Percentiles rank a stretch among this genome's conserved stretches.
phyloP scores from a whole-genome alignment of 495 filamentous ascomycete species.

The Articulospora tetracladia region DNA sequence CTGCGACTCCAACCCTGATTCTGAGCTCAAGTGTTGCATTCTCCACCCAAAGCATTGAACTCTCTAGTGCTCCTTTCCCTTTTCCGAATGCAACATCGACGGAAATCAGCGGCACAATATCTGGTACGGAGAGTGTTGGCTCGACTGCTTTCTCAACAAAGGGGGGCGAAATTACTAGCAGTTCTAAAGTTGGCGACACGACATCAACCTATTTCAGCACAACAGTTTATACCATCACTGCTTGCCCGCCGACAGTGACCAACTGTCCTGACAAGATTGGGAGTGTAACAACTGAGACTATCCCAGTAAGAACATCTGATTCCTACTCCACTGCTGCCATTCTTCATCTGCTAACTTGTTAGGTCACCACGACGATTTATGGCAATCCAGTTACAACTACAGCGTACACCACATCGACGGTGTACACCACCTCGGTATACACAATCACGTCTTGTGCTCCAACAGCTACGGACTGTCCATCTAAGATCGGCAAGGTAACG shows the following conservation, averaged over 20 bases:
- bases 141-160: neutral
- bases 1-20: neutral
- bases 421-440: constrained; percentile 52
- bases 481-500: constrained; percentile 35
- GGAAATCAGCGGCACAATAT: neutral
- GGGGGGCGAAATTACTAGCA: neutral
- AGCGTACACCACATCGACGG: constrained; percentile 49
- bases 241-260: constrained; percentile 50
- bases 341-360: constrained; percentile 23
- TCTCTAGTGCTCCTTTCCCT: neutral
- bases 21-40: neutral
- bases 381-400: neutral
- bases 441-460: constrained; percentile 56
- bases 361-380: constrained; percentile 32
- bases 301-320: constrained; percentile 1
- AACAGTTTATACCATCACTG: constrained; percentile 44
- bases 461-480: constrained; percentile 56
- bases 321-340: neutral
- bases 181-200: neutral
- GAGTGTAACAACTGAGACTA: constrained; percentile 3
- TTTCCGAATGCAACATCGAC: neutral
- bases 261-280: constrained; percentile 42
- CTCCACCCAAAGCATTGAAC: neutral
- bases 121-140: neutral
- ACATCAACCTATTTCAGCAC: neutral